A percentile compares a stretch with the other conserved stretches of the same genome.
These are phyloP conservation scores for Rhodotorula mucilaginosa DNA, from an alignment of 1,284 basidiomycete species.

Conservation along the genomic window DNA sequence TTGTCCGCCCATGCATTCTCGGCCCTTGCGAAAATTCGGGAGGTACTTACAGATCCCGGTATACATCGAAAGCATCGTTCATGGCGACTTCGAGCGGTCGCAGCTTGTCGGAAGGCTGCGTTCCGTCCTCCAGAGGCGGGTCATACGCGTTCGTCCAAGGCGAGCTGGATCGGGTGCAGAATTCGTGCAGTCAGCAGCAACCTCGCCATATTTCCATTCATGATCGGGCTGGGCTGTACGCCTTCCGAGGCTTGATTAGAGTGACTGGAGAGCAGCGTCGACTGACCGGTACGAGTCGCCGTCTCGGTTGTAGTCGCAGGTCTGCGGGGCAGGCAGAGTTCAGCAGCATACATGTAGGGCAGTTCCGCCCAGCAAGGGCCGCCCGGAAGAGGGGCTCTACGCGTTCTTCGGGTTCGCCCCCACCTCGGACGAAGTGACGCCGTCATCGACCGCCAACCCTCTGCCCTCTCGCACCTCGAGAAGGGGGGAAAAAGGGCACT, in stretches of 20 bases:
- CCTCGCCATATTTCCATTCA: no score
- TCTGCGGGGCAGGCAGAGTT: conserved; percentile 4
- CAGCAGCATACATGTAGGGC: neutral
- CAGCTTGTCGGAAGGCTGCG: conserved; percentile 75
- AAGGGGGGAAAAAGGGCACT: conserved; percentile 46
- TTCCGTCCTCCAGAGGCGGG: conserved; percentile 81
- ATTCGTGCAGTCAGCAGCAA: neutral
- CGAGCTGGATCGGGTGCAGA: conserved; percentile 59
- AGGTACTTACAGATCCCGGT: conserved; percentile 76
- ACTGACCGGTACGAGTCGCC: conserved; percentile 86
- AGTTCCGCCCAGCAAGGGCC: neutral
- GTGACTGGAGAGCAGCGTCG: neutral
- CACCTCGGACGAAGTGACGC: neutral
- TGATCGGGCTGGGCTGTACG: no score
- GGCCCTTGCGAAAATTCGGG: neutral
- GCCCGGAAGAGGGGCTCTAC: neutral
- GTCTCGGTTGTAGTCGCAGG: conserved; percentile 86
- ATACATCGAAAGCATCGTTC: conserved; percentile 96
- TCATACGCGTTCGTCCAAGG: conserved; percentile 97
- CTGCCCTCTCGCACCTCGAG: no score
- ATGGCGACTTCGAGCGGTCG: conserved; percentile 88
- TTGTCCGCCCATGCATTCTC: neutral
- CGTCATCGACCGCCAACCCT: neutral
- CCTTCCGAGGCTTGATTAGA: no score
- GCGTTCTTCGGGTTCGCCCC: neutral